These are phyloP conservation scores for Candida piceae DNA, from an alignment of 805 yeast genomes.

Conservation along the genomic window DNA sequence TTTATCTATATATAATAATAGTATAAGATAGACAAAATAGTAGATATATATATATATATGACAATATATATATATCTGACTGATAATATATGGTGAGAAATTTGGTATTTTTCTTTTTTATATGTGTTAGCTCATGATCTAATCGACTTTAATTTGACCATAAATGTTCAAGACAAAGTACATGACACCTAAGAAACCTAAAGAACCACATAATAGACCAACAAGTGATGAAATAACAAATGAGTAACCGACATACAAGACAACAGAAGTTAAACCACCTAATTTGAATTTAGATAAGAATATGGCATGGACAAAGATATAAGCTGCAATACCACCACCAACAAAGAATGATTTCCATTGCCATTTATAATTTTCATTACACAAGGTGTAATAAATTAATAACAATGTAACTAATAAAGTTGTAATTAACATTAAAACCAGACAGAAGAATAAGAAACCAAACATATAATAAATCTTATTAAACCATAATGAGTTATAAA, in stretches of 20 bases:
- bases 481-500: constrained; percentile 88
- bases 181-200: constrained; percentile 75
- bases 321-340: constrained; percentile 85
- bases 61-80: no score
- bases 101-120: no score
- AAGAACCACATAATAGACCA: constrained; percentile 81
- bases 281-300: constrained; percentile 64
- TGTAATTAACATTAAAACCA: constrained; percentile 74
- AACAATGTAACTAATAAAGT: constrained; percentile 76
- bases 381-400: constrained; percentile 76
- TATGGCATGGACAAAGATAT: constrained; percentile 80
- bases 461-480: constrained; percentile 94
- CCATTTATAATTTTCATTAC: constrained; percentile 94
- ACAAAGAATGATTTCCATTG: constrained; percentile 89
- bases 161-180: constrained; percentile 75
- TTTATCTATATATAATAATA: no score
- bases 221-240: constrained; percentile 60
- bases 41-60: no score
- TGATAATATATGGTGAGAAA: no score
- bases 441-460: constrained; percentile 90
- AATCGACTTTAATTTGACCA: constrained; percentile 82
- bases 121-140: no score
- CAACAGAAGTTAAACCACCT: constrained; percentile 70
- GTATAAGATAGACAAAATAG: no score
- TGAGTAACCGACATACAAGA: constrained; percentile 81